Base-by-base conservation (phyloP, 495 filamentous ascomycete genomes). In the Apiosordaria backusii region DNA sequence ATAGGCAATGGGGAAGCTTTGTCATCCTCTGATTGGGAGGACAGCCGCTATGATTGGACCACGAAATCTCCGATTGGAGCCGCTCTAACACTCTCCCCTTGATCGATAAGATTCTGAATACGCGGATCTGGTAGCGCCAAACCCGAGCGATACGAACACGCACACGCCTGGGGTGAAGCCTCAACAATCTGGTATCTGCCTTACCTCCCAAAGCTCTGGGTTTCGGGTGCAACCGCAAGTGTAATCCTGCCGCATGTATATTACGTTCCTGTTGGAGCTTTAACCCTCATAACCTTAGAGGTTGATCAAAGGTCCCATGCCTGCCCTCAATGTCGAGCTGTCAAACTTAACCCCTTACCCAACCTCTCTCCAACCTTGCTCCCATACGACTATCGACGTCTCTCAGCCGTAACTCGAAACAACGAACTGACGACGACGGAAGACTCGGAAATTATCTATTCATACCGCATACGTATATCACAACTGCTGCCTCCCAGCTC, bases 61-160 rank as follows among this genome's bases (percentile, higher is more conserved):
- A 59, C 16, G 4, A 59, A 59, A 23, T 59, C 24, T 16, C 57
- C 35, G 35, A 45, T 45, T 59, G 16, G 57, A 59, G 57, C 22
- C 1, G 9, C 18, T 9, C 22, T 59, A 26, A 3, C 21, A 7
- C 18, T 59, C 4, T 23, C 4, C 22, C 57, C 24, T 25, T 45
- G 57, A 59, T 59, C 26, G 57, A 59, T 59, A 59, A 59, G 57
- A 45, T 45, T 18, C 1, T 45, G 35, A 45, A 45, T 45, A 45
- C 35, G 35, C 35, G 35, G 35, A 45, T 45, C 35, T 45, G 35
- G 35, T 7, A 45, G n/a, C 35, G 9, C 27, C 27, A 45, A 15
- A 45, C 16, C 9, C 35, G 35, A 18, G 35, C 9, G 16, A 45
- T 45, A 15, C 35, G 35, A 45, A 45, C 35, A 45, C 35, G 35